Evolutionary conservation across 2,329 filamentous ascomycete species (phyloP), one percentile per base, ranked within the genome.

Genomic region (Coleophoma crateriformis): DNA sequence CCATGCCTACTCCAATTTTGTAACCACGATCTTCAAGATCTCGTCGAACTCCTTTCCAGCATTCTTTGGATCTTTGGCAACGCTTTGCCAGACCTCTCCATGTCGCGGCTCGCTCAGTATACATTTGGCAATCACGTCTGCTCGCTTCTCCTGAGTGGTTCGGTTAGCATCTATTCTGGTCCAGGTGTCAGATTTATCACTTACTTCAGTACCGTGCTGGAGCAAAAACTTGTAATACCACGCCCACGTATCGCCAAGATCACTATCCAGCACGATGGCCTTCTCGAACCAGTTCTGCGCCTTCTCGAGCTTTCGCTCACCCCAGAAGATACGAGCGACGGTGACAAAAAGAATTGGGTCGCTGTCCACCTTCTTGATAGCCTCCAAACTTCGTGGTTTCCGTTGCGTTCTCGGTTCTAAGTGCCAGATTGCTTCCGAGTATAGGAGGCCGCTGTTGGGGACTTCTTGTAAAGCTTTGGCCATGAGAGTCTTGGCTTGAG

Each of bases 211-310:
- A 10, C 94, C 95, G 70, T 99, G 91, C 74, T 96, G 89, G 58
- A 84, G 67, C 56, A 97, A 65, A 67, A 97, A 99, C 68, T 92
- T 91, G 68, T 90, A 94, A 68, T 96, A 99, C 92, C 92, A 99
- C 17, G 90, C 92, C 95, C 95, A 99, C 11, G 84, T 88, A 71
- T 99, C 95, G 46, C 94, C 94, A 46, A 83, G 73, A 66, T 97
- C 91, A 34, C 85, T 82, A 63, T 99, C 90, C 12, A 94, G 74
- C 48, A 96, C 77, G 49, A 96, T 84, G 0, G 94, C 94, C 70
- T 95, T 96, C 70, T 96, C 90, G 67, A 99, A 99, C 94, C 94
- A 99, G 56, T 82, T 91, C 68, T 91, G 87, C 3, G 94, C 92
- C 68, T 96, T 96, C 59, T 97, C 94, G 20, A 99, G 77, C 64